phyloP scores from a whole-genome alignment of 2,329 filamentous ascomycete species.

The Exophiala mesophila region DNA sequence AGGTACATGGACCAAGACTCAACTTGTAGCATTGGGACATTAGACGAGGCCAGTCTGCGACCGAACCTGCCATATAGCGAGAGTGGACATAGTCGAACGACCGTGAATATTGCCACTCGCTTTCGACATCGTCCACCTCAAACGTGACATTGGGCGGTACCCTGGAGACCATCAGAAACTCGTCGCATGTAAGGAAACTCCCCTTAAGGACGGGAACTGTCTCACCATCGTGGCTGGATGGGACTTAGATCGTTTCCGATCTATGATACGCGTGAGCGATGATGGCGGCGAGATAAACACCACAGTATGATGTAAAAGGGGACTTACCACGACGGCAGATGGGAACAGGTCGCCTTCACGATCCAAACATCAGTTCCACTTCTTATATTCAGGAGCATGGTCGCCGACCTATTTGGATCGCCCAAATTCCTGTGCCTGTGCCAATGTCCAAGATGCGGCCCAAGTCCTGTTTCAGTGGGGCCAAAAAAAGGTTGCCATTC shows the following conservation, averaged over 20 bases:
- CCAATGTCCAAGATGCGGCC: constrained; percentile 10
- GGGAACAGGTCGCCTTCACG: neutral
- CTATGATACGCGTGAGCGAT: neutral
- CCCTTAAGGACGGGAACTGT: too few species aligned
- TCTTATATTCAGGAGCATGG: neutral
- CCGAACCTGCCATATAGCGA: constrained; percentile 52
- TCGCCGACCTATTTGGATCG: neutral
- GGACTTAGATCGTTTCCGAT: constrained; percentile 29
- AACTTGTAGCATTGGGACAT: too few species aligned
- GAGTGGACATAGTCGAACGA: constrained; percentile 58
- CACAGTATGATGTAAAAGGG: neutral
- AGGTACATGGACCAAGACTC: too few species aligned
- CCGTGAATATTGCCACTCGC: constrained; percentile 44
- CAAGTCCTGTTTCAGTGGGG: constrained; percentile 4
- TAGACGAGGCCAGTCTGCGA: constrained; percentile 51
- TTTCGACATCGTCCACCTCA: constrained; percentile 56
- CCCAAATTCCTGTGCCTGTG: constrained; percentile 2
- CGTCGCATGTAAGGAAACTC: constrained; percentile 58
- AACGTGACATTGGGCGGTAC: constrained; percentile 51
- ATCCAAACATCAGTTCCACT: neutral
- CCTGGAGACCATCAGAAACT: constrained; percentile 53
- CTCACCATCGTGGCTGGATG: constrained; percentile 21
- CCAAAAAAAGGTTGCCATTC: constrained; percentile 4
- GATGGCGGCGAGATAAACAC: neutral
- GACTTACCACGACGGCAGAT: neutral